These are phyloP conservation scores for Clausena lansium DNA, from an alignment of 345 rosid genomes.

Conservation along the genomic window DNA sequence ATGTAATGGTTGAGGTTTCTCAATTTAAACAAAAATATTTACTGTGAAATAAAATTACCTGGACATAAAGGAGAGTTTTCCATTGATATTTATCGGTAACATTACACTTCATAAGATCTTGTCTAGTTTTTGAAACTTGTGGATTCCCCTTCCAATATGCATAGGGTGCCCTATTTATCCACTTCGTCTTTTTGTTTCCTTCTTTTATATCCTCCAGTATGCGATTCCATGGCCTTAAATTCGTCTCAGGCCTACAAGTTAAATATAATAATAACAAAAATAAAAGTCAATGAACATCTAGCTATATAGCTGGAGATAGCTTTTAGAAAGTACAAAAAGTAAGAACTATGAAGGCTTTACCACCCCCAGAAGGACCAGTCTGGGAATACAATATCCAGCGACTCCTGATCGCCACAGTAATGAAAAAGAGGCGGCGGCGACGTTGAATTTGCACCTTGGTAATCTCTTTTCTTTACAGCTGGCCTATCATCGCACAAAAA, in stretches of 20 bases:
- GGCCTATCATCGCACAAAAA: conserved; percentile 49
- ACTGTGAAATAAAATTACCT: conserved; percentile 24
- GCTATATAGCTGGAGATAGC: too few species aligned
- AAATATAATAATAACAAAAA: neutral
- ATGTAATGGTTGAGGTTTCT: too few species aligned
- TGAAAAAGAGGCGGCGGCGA: conserved; percentile 62
- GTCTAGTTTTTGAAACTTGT: conserved; percentile 27
- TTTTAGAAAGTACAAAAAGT: too few species aligned
- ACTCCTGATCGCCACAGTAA: conserved; percentile 44
- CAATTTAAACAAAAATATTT: too few species aligned
- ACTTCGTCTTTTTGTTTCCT: conserved; percentile 37
- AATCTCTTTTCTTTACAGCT: conserved; percentile 27
- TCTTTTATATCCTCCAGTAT: conserved; percentile 35
- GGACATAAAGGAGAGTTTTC: conserved; percentile 34
- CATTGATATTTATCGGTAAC: conserved; percentile 32
- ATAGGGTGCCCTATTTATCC: conserved; percentile 61
- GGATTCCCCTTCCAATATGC: conserved; percentile 74
- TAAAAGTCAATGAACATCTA: neutral
- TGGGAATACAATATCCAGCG: conserved; percentile 55
- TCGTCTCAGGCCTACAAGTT: conserved; percentile 52
- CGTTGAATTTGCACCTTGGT: conserved; percentile 22
- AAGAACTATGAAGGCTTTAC: conserved; percentile 27
- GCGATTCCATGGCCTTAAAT: conserved; percentile 57
- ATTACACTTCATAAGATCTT: conserved; percentile 50
- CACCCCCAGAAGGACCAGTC: conserved; percentile 89